phyloP scores from a whole-genome alignment of 768 basidiomycete species.

The Boletus sp. region DNA sequence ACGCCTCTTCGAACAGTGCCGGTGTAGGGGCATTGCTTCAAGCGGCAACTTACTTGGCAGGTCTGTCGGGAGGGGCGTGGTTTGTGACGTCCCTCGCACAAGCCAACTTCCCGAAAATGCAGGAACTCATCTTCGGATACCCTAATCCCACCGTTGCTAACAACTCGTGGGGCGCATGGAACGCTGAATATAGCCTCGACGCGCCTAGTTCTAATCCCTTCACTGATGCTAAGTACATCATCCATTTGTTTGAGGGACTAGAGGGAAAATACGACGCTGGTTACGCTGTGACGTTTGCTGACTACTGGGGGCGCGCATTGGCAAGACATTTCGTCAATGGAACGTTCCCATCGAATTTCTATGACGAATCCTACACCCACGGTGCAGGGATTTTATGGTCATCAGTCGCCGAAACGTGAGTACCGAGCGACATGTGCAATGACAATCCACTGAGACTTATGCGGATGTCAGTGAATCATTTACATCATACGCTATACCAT shows the following conservation, averaged over 20 bases:
- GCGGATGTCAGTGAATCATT: conserved; percentile 31
- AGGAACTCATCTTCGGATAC: conserved; percentile 38
- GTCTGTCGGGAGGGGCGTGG: conserved; percentile 47
- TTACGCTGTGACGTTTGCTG: conserved; percentile 30
- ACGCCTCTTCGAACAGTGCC: conserved; percentile 37
- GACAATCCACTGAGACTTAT: not conserved
- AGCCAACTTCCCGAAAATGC: conserved; percentile 40
- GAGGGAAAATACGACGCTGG: conserved; percentile 32
- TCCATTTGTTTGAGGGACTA: conserved; percentile 25
- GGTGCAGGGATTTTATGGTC: conserved; percentile 38
- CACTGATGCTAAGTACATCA: conserved; percentile 17
- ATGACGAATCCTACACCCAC: conserved; percentile 28
- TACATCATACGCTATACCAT: conserved; percentile 34
- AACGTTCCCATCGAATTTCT: conserved; percentile 33
- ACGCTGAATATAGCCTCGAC: conserved; percentile 20
- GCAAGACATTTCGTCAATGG: conserved; percentile 41
- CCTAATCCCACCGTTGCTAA: conserved; percentile 12
- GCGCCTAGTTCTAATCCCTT: conserved; percentile 19
- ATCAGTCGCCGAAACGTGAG: conserved; percentile 33
- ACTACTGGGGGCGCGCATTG: conserved; percentile 28
- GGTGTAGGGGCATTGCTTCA: conserved; percentile 55
- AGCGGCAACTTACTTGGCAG: conserved; percentile 50
- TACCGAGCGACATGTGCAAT: not conserved
- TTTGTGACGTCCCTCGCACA: conserved; percentile 40
- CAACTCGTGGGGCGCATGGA: conserved; percentile 35